A percentile compares a stretch with the other conserved stretches of the same genome.
phyloP scores from a whole-genome alignment of 2,329 filamentous ascomycete species.

The Beauveria sp. region DNA sequence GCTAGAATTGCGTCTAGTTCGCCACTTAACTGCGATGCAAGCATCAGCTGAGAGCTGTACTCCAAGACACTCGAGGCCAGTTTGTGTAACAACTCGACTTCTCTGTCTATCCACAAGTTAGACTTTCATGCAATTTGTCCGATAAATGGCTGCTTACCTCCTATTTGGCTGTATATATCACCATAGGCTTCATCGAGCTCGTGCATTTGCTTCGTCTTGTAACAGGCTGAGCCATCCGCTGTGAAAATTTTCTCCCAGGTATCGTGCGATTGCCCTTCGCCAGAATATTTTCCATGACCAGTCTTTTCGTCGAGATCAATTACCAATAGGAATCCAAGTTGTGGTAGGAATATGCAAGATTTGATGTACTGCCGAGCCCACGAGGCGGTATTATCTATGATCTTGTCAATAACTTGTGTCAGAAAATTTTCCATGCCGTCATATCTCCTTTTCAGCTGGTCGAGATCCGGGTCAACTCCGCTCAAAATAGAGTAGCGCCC shows the following conservation, averaged over 20 bases:
- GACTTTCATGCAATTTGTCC: neutral
- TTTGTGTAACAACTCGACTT: constrained; percentile 80
- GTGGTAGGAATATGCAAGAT: constrained; percentile 85
- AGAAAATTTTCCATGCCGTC: constrained; percentile 71
- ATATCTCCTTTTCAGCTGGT: constrained; percentile 69
- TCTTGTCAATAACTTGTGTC: constrained; percentile 55
- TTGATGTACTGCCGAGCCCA: constrained; percentile 45
- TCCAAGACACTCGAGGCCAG: constrained; percentile 65
- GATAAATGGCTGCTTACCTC: constrained; percentile 44
- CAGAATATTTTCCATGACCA: constrained; percentile 55
- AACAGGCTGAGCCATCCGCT: constrained; percentile 66
- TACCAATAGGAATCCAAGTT: constrained; percentile 81
- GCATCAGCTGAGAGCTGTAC: constrained; percentile 57
- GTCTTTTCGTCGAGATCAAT: constrained; percentile 48
- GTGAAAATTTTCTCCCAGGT: constrained; percentile 73
- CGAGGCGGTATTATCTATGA: constrained; percentile 56
- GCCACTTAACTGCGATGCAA: constrained; percentile 72
- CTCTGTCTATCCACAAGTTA: constrained; percentile 52
- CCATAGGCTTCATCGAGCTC: constrained; percentile 76
- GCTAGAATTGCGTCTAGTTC: constrained; percentile 83
- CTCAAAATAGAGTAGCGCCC: constrained; percentile 64
- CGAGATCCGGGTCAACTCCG: constrained; percentile 67
- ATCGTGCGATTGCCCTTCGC: constrained; percentile 46
- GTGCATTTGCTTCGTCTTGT: constrained; percentile 76
- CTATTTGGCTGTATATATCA: constrained; percentile 78